Evolutionary conservation across 2,329 filamentous ascomycete species (phyloP), one percentile per base, ranked within the genome.

Genomic region (Scorias spongiosa): DNA sequence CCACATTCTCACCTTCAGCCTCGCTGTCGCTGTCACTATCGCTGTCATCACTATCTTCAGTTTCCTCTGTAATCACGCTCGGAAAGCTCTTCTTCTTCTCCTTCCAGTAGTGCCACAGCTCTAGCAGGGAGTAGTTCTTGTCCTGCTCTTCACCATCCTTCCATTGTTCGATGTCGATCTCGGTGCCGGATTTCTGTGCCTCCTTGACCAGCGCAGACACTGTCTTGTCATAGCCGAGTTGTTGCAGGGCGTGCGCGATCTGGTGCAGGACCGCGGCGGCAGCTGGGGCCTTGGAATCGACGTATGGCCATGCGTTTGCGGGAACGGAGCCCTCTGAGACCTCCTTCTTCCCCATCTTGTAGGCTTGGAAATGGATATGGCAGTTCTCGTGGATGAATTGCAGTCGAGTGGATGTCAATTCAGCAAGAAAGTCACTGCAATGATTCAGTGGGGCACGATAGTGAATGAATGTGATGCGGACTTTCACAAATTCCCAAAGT

Each of bases 171-270:
- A 41, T 46, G 38, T 53, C 44, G n/a, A 59, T 46, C 8, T 48
- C 32, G 17, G 58, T 38, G 18, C 51, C 55, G n/a, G 56, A 52
- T 40, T 54, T 54, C 43, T 53, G 49, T 11, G 59, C 57, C 42
- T 62, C 58, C 30, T 57, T 57, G 29, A 53, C 40, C 14, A 62
- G 46, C 3, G 56, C 51, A 26, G 47, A 49, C 28, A 56, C 48
- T 2, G 57, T 56, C 47, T 59, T 57, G 18, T 48, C 48, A 48
- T 55, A 62, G 15, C 57, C 57, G 40, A 59, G 49, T 40, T 53
- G 50, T 29, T 54, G 48, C 40, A 62, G 48, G 46, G 59, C 58
- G 40, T 55, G 51, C 3, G 50, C 50, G 32, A 56, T 34, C 42
- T 59, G 56, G 28, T 45, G 20, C 2, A 40, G 38, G 14, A 40